A percentile compares a stretch with the other conserved stretches of the same genome.
Evolutionary conservation across 2,329 filamentous ascomycete genomes (phyloP).

Genomic region (Aspergillus sp.): DNA sequence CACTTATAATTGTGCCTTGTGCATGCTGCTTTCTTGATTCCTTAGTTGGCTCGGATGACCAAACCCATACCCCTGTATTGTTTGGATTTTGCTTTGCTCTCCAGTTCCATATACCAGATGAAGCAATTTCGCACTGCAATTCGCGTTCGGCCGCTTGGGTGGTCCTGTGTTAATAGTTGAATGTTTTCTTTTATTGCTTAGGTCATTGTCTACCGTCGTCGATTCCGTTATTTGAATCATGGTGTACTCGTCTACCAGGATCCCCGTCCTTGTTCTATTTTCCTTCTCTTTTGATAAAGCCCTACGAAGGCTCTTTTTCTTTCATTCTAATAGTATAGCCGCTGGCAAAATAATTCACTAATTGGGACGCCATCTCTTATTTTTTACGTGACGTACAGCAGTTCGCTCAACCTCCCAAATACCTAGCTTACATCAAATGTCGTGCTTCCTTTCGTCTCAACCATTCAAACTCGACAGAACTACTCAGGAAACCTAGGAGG

Average conservation of each 20-base stretch:
- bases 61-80: slow-evolving; percentile 7
- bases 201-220: slow-evolving; percentile 3
- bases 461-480: not conserved
- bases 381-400: not conserved
- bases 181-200: not conserved
- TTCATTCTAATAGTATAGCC: slow-evolving; percentile 5
- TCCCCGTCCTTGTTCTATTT: slow-evolving; percentile 10
- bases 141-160: not conserved
- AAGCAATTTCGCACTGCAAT: slow-evolving; percentile 8
- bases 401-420: not conserved
- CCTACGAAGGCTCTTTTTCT: not conserved
- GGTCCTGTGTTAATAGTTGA: slow-evolving; percentile 9
- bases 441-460: not conserved
- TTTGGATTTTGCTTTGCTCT: slow-evolving; percentile 2
- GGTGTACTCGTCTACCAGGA: not conserved
- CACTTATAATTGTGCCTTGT: slow-evolving; percentile 7
- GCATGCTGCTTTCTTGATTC: slow-evolving; percentile 4
- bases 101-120: slow-evolving; percentile 4
- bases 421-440: not conserved
- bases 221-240: not conserved
- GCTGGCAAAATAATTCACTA: slow-evolving; percentile 9
- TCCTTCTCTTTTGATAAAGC: slow-evolving; percentile 7
- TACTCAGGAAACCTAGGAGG: slow-evolving; percentile 40
- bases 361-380: not conserved
- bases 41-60: slow-evolving; percentile 4